phyloP scores from a whole-genome alignment of 2,329 filamentous ascomycete genomes.

The Hypoxylon rubiginosum region DNA sequence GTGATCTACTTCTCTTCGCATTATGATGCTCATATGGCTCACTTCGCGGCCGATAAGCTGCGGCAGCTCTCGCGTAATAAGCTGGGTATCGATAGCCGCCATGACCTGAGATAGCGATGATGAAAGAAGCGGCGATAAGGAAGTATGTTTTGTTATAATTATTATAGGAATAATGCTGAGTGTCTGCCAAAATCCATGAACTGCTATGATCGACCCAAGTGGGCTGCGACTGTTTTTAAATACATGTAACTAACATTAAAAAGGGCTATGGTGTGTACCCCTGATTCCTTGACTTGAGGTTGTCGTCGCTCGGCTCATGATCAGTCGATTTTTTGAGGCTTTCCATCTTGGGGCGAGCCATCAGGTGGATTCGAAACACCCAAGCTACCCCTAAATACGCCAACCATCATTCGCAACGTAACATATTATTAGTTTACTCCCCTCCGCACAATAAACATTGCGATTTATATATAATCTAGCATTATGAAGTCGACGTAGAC shows the following conservation, averaged over 20 bases:
- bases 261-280: conserved; percentile 8
- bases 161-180: conserved; percentile 14
- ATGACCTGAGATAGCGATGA: conserved; percentile 18
- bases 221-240: conserved; percentile 25
- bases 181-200: conserved; percentile 15
- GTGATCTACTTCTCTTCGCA: conserved; percentile 41
- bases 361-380: conserved; percentile 40
- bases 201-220: conserved; percentile 1
- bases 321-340: conserved; percentile 39
- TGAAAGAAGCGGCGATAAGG: background rate
- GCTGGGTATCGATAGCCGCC: conserved; percentile 38
- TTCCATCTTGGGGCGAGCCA: conserved; percentile 17
- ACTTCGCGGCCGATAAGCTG: conserved; percentile 40
- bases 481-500: background rate
- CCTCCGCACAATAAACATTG: background rate
- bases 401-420: conserved; percentile 1
- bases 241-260: conserved; percentile 11
- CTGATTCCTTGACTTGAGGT: conserved; percentile 24
- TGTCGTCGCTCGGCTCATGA: conserved; percentile 41
- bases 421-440: background rate
- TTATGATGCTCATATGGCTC: conserved; percentile 40
- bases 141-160: background rate
- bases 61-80: conserved; percentile 40
- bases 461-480: background rate
- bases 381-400: conserved; percentile 7